Base-by-base conservation (phyloP, 2,329 filamentous ascomycete genomes). In the Nannizziopsis arthrosporioides region DNA sequence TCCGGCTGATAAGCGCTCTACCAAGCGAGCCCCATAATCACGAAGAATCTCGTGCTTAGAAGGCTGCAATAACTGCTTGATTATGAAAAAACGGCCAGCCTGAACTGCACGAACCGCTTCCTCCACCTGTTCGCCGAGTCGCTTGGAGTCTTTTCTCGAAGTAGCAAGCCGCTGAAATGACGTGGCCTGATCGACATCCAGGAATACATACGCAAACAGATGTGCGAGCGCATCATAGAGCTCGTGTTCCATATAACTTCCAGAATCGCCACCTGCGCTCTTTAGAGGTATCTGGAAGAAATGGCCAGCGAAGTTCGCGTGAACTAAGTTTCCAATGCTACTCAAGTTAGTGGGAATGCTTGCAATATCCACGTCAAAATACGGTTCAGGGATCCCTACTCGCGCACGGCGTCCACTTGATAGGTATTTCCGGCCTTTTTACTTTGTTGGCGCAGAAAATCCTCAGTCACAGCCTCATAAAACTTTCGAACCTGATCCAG, bases 1-100 rank as follows among this genome's bases (percentile, higher is more conserved):
- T 5, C 65, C 68, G 34, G 68, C 66, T 17, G 75, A 64, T 9
- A 80, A 63, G 9, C 72, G 69, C 48, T 73, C 61, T 50, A 80
- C 74, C 66, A 80, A 73, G 53, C 76, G 72, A 6, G 69, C 63
- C 8, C 76, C 77, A 55, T 78, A 79, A 8, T 43, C 63, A 40
- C 68, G 69, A 22, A 79, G 66, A 1, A 53, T 48, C n/a, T 57
- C 47, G 15, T 64, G 47, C n/a, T 56, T 57, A 10, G 46, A 17
- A 41, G 55, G 59, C 17, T 59, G 52, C 5, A 66, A 37, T 10
- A 59, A 53, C 0, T 55, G 53, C 31, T 69, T 64, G 38, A 42
- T 18, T 8, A 61, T 39, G 5, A 63, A 60, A 11, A 61, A 59
- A n/a, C 57, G 56, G 15, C 51, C 53, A 18, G 49, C 35, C 19